Percentiles rank a stretch among this genome's conserved stretches.
These are phyloP conservation scores for Apophysomyces elegans DNA, from an alignment of 371 early-diverging fungal species.

Conservation along the genomic window DNA sequence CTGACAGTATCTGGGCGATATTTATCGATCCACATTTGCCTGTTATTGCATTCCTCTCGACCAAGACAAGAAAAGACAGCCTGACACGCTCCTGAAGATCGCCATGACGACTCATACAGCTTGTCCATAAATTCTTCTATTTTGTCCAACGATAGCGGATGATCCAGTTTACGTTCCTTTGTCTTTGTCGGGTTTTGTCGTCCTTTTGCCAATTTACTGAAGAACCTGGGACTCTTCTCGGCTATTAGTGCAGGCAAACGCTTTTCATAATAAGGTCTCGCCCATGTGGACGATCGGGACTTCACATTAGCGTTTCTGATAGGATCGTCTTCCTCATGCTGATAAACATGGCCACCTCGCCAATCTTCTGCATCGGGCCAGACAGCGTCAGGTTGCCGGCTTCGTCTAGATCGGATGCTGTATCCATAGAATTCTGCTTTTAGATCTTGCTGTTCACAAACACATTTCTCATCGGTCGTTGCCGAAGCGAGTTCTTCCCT, in stretches of 20 bases:
- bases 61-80: neutral
- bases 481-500: neutral
- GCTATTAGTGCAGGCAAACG: neutral
- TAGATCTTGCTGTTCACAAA: neutral
- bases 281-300: neutral
- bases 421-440: conserved; percentile 3
- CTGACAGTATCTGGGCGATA: conserved; percentile 29
- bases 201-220: neutral
- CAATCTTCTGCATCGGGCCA: conserved; percentile 1
- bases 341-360: conserved; percentile 2
- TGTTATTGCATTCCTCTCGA: neutral
- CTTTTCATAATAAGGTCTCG: neutral
- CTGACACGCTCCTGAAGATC: neutral
- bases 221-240: neutral
- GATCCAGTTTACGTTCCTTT: neutral
- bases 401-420: neutral
- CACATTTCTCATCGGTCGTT: neutral
- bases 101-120: neutral
- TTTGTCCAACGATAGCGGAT: neutral
- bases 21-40: conserved; percentile 34
- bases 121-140: neutral
- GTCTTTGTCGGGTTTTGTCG: neutral
- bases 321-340: neutral
- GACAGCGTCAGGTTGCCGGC: neutral
- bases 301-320: neutral